Evolutionary conservation across 768 basidiomycete genomes (phyloP), one percentile per base, ranked within the genome.

Genomic region (Antrodiella citrinella): DNA sequence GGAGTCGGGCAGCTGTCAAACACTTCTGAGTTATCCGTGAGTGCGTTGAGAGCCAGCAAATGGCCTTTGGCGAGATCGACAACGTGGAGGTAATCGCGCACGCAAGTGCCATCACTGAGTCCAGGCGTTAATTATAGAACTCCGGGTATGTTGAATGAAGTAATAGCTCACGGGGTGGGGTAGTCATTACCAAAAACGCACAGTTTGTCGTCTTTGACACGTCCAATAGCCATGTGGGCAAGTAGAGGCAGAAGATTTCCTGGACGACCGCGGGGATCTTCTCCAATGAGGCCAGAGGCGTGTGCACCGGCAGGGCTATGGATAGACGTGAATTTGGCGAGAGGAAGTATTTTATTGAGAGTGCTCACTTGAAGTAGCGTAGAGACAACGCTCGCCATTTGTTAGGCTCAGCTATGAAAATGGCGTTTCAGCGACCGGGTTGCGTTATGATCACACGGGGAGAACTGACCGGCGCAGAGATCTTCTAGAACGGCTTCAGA

Each of bases 141-240:
- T 15, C 22, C 45, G 15, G 47, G 21, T 13, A 51, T 20, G 19
- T 19, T 30, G 4, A 23, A 45, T 22, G 35, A 7, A n/a, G 15
- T 19, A 26, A 15, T 25, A n/a, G 57, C 65, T 45, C 57, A 91
- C 86, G 78, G 82, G 0, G 96, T 99, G 19, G 94, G 92, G 67
- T 96, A 99, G 67, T 99, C 92, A 63, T 95, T 88, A 24, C 96
- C 95, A 62, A 98, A 99, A 3, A 99, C 88, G 62, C 79, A 77
- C 26, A 73, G 57, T 4, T 68, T 69, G 19, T 68, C 58, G 42
- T 85, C 83, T 51, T 82, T 77, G 56, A 91, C 79, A 45, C 92
- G 83, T 24, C 95, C 96, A 49, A 92, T 71, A 4, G 96, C 94
- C 79, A 97, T 96, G 43, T 95, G 92, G 4, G 92, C 89, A 35